These are phyloP conservation scores for Sedum album DNA, from an alignment of 164 flowering plant species.

Conservation along the genomic window DNA sequence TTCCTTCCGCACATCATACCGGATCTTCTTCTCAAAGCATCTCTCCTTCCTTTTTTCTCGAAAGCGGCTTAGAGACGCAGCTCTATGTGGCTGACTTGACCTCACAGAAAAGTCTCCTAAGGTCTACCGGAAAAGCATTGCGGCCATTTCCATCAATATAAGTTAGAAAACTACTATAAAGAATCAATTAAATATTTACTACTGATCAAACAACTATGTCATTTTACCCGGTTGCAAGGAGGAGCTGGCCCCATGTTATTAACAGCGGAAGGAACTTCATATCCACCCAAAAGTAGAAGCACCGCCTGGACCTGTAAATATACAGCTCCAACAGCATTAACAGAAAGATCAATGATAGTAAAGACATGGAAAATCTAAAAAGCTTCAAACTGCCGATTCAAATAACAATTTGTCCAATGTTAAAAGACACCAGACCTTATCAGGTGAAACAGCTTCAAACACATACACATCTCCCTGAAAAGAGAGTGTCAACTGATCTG, in stretches of 20 bases:
- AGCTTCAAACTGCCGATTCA: background rate
- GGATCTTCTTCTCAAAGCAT: conserved; percentile 73
- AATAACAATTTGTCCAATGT: background rate
- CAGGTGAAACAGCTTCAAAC: conserved; percentile 10
- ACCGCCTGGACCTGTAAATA: conserved; percentile 8
- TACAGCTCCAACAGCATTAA: background rate
- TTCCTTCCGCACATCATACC: conserved; percentile 71
- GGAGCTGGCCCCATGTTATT: conserved; percentile 5
- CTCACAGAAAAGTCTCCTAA: conserved; percentile 30
- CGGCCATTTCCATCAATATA: background rate
- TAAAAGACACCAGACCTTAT: conserved; percentile 1
- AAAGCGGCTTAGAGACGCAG: conserved; percentile 59
- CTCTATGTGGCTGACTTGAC: conserved; percentile 50
- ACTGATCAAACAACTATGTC: too few species aligned
- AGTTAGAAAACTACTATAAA: too few species aligned
- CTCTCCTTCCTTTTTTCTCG: conserved; percentile 77
- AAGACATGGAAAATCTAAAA: background rate
- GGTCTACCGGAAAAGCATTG: conserved; percentile 20
- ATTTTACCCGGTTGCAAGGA: conserved; percentile 1
- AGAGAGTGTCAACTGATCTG: conserved; percentile 8
- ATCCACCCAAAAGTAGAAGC: conserved; percentile 5
- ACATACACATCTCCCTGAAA: conserved; percentile 11
- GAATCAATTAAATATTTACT: too few species aligned
- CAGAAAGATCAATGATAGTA: background rate
- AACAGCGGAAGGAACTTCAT: conserved; percentile 8